Percentiles rank a stretch among this genome's conserved stretches.
These are phyloP conservation scores for Suhomyces prunicola DNA, from an alignment of 805 yeast species.

Conservation along the genomic window DNA sequence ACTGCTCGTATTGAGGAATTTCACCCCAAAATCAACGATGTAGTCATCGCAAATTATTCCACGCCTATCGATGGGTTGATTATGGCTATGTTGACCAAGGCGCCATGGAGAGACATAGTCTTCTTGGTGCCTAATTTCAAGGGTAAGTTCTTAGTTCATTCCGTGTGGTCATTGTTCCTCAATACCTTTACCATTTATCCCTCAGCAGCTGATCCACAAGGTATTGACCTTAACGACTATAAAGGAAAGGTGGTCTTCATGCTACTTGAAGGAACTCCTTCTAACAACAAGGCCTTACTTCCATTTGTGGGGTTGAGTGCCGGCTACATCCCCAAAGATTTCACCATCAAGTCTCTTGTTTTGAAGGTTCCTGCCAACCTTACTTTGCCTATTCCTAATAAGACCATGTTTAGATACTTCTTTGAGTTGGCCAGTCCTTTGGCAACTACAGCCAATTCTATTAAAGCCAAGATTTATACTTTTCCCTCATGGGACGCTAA, in stretches of 20 bases:
- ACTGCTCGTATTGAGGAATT: conserved; percentile 23
- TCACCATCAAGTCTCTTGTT: conserved; percentile 33
- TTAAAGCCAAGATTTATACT: conserved; percentile 28
- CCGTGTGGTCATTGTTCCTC: conserved; percentile 26
- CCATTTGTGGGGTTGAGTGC: conserved; percentile 39
- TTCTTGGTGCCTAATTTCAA: conserved; percentile 40
- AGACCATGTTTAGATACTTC: conserved; percentile 19
- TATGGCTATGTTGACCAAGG: conserved; percentile 14
- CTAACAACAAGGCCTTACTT: conserved; percentile 76
- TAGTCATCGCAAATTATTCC: conserved; percentile 54
- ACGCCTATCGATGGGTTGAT: conserved; percentile 58
- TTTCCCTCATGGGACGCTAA: conserved; percentile 14
- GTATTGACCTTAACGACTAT: conserved; percentile 21
- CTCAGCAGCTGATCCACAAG: conserved; percentile 4
- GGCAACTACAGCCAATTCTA: conserved; percentile 13
- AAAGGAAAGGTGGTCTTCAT: conserved; percentile 49
- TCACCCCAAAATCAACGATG: conserved; percentile 44
- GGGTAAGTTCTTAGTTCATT: conserved; percentile 29
- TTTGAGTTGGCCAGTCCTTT: conserved; percentile 20
- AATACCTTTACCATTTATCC: conserved; percentile 16
- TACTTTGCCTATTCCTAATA: conserved; percentile 36
- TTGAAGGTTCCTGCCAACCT: conserved; percentile 37
- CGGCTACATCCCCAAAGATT: conserved; percentile 1
- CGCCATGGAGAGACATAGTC: conserved; percentile 22
- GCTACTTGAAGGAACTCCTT: conserved; percentile 79